Evolutionary conservation across 371 early-diverging fungal genomes (phyloP).

Genomic region (Rhizomucor miehei): DNA sequence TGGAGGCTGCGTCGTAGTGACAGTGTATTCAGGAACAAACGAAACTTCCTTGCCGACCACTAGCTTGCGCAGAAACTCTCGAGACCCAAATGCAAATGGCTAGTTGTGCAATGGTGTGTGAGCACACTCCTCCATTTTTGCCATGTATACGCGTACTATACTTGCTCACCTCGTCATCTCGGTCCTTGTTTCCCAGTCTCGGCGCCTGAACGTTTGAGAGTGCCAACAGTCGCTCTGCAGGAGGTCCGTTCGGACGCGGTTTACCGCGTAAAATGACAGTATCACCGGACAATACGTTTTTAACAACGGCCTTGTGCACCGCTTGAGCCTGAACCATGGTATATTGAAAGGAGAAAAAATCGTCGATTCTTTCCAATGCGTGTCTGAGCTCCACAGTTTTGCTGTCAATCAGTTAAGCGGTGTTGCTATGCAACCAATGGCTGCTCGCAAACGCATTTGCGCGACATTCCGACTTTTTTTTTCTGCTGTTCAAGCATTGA

Average conservation of each 20-base stretch:
- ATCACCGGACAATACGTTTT: slow-evolving; percentile 90
- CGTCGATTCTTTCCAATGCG: not conserved
- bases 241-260: slow-evolving; percentile 77
- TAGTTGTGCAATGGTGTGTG: too few relatives aligned
- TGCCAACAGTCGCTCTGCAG: slow-evolving; percentile 82
- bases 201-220: slow-evolving; percentile 85
- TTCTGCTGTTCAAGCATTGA: too few relatives aligned
- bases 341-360: not conserved
- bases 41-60: slow-evolving; percentile 88
- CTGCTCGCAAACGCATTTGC: slow-evolving; percentile 7
- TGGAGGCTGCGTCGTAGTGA: slow-evolving; percentile 47
- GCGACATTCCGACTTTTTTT: too few relatives aligned
- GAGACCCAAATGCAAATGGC: slow-evolving; percentile 85
- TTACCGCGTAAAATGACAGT: slow-evolving; percentile 84
- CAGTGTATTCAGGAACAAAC: slow-evolving; percentile 79
- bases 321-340: slow-evolving; percentile 14
- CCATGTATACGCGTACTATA: not conserved
- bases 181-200: slow-evolving; percentile 77
- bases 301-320: slow-evolving; percentile 65
- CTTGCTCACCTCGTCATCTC: slow-evolving; percentile 72
- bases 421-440: slow-evolving; percentile 7
- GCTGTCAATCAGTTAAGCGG: not conserved
- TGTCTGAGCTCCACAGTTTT: not conserved
- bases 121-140: too few relatives aligned
- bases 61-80: slow-evolving; percentile 85